Conservation (phyloP, 176 grass and related monocot genomes). For the Stipa capillata region DNA sequence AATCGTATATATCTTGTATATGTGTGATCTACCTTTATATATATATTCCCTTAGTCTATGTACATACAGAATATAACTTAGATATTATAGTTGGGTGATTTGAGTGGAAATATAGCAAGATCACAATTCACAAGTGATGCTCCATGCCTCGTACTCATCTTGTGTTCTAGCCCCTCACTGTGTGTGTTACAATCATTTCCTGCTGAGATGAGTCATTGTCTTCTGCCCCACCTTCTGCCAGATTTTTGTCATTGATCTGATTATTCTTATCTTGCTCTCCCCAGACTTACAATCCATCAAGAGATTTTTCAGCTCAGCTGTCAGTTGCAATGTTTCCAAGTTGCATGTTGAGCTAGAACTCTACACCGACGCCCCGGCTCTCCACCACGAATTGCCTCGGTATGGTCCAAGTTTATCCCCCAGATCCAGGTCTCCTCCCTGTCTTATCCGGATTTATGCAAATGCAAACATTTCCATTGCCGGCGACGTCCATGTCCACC, state of each 20-base stretch:
- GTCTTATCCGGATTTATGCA: neutral
- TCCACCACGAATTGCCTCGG: neutral
- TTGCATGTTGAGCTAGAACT: neutral
- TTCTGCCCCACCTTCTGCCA: too few relatives aligned
- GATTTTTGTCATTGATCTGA: too few relatives aligned
- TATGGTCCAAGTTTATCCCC: neutral
- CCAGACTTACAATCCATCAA: neutral
- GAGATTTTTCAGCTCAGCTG: neutral
- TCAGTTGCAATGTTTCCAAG: neutral
- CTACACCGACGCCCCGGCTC: too few relatives aligned
- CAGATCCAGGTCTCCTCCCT: neutral
- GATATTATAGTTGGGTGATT: neutral
- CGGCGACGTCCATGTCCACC: conserved; percentile 3
- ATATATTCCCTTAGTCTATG: conserved; percentile 6
- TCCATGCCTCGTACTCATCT: neutral
- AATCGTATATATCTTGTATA: conserved; percentile 22
- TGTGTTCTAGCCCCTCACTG: neutral
- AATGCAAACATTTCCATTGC: neutral
- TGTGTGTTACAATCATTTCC: too few relatives aligned
- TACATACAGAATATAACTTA: conserved; percentile 44
- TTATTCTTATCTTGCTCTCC: too few relatives aligned
- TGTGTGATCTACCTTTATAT: conserved; percentile 12
- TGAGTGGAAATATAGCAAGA: conserved; percentile 21
- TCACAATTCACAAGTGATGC: conserved; percentile 23
- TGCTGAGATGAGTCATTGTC: too few relatives aligned